Evolutionary conservation across 768 basidiomycete species (phyloP), one percentile per base, ranked within the genome.

Genomic region (Lactifluus rugatus): DNA sequence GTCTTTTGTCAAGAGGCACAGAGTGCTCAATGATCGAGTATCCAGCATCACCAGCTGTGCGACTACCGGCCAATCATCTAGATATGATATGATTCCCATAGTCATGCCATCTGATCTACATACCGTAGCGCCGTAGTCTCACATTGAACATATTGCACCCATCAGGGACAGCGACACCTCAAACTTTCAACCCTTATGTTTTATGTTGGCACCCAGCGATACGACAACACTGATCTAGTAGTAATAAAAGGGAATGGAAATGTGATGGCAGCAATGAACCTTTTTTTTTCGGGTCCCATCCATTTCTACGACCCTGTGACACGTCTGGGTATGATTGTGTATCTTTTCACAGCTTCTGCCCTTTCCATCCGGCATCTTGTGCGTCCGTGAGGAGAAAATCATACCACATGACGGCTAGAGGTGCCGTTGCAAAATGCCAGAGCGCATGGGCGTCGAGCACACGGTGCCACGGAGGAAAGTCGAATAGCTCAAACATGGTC

Each of bases 401-500:
- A 66, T 95, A 98, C 93, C 95, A 97, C 47, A 80, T 75, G 48
- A 78, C 66, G 3, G 84, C 81, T 32, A 98, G 80, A 0, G 86
- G 85, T 0, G 80, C 85, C 0, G 95, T 99, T 3, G 82, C 78
- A 8, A 88, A 74, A 70, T 99, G 95, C 96, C 95, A 98, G 16
- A 98, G 71, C 2, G 92, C 78, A 70, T 97, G 96, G 0, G 94
- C 93, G 67, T 98, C 95, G 19, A 97, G 74, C 7, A 83, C 69
- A 34, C 93, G 70, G n/a, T 68, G 66, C 70, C 84, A 76, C 0
- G 93, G 89, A 0, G 93, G 81, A 66, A 98, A 98, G 68, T 99
- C 95, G 62, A 95, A 83, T 3, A 99, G 68, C 67, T 99, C 95
- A 32, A 99, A 76, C 1, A 76, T 74, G 2, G 85, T 90, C 14